A percentile compares a stretch with the other conserved stretches of the same genome.
Conservation (phyloP, 345 rosid species). For the Aethionema arabicum region DNA sequence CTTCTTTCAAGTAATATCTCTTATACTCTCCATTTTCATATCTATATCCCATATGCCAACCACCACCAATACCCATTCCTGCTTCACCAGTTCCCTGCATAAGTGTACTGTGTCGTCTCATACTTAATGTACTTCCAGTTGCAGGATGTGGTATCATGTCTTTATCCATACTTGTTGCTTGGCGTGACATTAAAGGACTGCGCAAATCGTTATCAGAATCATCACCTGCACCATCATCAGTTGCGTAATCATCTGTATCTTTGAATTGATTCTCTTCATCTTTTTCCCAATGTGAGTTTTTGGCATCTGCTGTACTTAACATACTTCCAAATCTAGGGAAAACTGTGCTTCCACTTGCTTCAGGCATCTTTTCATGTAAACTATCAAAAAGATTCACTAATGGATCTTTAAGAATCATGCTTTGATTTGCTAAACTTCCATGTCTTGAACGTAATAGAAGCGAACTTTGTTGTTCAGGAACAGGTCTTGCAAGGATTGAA, state of each 20-base stretch:
- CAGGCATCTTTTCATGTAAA: constrained; percentile 86
- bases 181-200: constrained; percentile 88
- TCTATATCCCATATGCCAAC: constrained; percentile 97
- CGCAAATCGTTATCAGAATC: constrained; percentile 77
- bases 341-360: constrained; percentile 73
- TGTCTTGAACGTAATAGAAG: constrained; percentile 68
- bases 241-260: constrained; percentile 61
- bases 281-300: constrained; percentile 71
- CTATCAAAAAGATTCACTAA: constrained; percentile 87
- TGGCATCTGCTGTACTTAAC: constrained; percentile 63
- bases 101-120: constrained; percentile 72
- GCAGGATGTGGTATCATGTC: constrained; percentile 59
- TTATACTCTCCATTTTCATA: constrained; percentile 78
- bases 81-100: constrained; percentile 61
- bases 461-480: constrained; percentile 80
- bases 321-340: constrained; percentile 90
- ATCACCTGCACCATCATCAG: constrained; percentile 52
- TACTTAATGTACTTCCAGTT: constrained; percentile 60
- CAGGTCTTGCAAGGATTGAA: constrained; percentile 87
- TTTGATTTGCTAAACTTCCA: constrained; percentile 75
- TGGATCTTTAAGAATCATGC: constrained; percentile 77
- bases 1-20: constrained; percentile 82
- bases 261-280: constrained; percentile 64
- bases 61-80: constrained; percentile 88
- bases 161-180: constrained; percentile 80